Conservation (phyloP, 1,139 yeast genomes). For the Martiniozyma asiatica region DNA sequence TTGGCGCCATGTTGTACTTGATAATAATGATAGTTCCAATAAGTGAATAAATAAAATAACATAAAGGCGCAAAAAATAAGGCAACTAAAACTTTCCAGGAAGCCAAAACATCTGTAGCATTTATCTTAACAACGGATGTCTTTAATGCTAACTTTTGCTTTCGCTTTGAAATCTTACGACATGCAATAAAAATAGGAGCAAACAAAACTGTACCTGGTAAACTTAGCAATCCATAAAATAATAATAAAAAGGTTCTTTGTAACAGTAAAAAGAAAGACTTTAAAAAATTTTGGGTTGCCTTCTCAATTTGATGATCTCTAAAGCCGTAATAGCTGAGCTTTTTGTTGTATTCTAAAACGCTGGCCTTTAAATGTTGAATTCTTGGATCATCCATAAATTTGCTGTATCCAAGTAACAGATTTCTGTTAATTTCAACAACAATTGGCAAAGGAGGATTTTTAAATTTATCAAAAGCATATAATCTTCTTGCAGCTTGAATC, state of each 20-base stretch:
- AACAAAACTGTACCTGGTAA: conserved; percentile 60
- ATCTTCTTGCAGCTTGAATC: conserved; percentile 64
- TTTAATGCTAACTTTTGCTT: conserved; percentile 56
- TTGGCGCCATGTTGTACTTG: conserved; percentile 29
- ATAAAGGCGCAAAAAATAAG: conserved; percentile 54
- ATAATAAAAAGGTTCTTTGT: conserved; percentile 27
- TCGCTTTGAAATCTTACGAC: conserved; percentile 40
- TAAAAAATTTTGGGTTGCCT: conserved; percentile 29
- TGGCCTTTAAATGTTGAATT: conserved; percentile 37
- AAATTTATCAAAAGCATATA: conserved; percentile 35
- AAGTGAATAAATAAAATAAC: conserved; percentile 53
- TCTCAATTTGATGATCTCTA: conserved; percentile 61
- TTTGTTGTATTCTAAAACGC: conserved; percentile 43
- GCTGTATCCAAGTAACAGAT: conserved; percentile 53
- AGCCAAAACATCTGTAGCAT: conserved; percentile 62
- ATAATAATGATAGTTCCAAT: conserved; percentile 33
- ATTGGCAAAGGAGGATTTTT: conserved; percentile 42
- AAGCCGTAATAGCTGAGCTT: conserved; percentile 43
- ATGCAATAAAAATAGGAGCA: conserved; percentile 52
- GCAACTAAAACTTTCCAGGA: conserved; percentile 70
- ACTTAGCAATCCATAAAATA: conserved; percentile 32
- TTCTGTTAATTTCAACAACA: conserved; percentile 62
- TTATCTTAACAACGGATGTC: conserved; percentile 54
- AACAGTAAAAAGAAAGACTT: conserved; percentile 28
- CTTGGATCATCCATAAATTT: conserved; percentile 47